phyloP scores from a whole-genome alignment of 2,329 filamentous ascomycete genomes.

The Ophiostoma himal-ulmi region DNA sequence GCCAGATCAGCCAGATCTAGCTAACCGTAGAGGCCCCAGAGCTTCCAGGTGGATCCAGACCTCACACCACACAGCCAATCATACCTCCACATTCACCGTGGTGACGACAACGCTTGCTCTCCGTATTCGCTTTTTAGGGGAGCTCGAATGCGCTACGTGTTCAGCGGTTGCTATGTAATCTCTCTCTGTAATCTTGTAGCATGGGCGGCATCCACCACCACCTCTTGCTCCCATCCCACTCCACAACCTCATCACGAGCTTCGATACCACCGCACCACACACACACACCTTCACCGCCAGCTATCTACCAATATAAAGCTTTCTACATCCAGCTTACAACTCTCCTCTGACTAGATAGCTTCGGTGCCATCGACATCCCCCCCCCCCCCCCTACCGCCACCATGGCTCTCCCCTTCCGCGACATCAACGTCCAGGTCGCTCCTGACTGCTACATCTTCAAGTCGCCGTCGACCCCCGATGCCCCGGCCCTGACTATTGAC shows the following conservation, averaged over 20 bases:
- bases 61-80: neutral
- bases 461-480: constrained; percentile 86
- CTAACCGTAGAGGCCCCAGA: neutral
- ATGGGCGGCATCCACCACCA: neutral
- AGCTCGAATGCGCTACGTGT: constrained; percentile 19
- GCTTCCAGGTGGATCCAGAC: neutral
- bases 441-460: constrained; percentile 92
- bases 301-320: neutral
- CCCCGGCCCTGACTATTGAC: constrained; percentile 82
- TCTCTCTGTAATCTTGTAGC: neutral
- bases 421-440: constrained; percentile 94
- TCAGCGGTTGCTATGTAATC: constrained; percentile 13
- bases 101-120: constrained; percentile 19
- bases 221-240: neutral
- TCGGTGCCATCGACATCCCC: constrained; percentile 1
- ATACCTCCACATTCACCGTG: neutral
- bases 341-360: neutral
- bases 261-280: neutral
- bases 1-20: no score
- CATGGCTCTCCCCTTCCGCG: constrained; percentile 67
- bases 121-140: neutral
- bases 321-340: neutral
- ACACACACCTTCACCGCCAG: no score
- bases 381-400: constrained; percentile 19
- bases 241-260: neutral